These are phyloP conservation scores for Taphrina populina DNA, from an alignment of 1,139 yeast species.

Conservation along the genomic window DNA sequence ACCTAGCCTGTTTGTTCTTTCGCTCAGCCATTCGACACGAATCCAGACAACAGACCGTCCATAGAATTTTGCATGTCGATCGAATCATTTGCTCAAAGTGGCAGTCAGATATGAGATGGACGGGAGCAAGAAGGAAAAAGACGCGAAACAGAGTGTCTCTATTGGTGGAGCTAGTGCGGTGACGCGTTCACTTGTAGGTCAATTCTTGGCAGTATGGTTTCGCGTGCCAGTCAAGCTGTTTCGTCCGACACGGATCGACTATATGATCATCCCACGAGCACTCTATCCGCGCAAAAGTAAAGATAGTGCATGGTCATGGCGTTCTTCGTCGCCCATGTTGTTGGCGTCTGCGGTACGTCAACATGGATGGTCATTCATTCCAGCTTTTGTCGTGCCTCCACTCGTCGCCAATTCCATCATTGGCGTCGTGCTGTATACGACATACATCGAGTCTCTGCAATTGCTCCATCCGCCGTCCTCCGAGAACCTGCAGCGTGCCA, in stretches of 20 bases:
- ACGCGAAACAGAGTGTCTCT: constrained; percentile 22
- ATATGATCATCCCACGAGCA: constrained; percentile 51
- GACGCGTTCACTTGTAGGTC: constrained; percentile 76
- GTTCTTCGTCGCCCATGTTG: constrained; percentile 73
- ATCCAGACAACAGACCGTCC: no score
- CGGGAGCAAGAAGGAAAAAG: constrained; percentile 16
- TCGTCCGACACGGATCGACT: constrained; percentile 86
- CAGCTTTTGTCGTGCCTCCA: constrained; percentile 82
- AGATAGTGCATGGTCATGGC: constrained; percentile 57
- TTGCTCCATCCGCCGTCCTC: constrained; percentile 36
- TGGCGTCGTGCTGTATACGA: constrained; percentile 78
- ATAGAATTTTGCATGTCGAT: no score
- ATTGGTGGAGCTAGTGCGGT: constrained; percentile 74
- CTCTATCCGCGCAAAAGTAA: constrained; percentile 42
- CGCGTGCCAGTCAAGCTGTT: constrained; percentile 80
- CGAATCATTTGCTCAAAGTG: no score
- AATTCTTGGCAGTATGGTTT: constrained; percentile 71
- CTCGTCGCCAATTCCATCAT: constrained; percentile 75
- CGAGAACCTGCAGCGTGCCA: constrained; percentile 9
- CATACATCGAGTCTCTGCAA: constrained; percentile 57
- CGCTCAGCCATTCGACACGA: no score
- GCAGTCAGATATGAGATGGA: constrained; percentile 18
- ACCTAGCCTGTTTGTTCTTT: no score
- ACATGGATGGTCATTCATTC: constrained; percentile 86
- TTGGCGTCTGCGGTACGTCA: constrained; percentile 65